A percentile compares a stretch with the other conserved stretches of the same genome.
Evolutionary conservation across 768 basidiomycete species (phyloP).

Genomic region (Xerocomellus amylosporus): DNA sequence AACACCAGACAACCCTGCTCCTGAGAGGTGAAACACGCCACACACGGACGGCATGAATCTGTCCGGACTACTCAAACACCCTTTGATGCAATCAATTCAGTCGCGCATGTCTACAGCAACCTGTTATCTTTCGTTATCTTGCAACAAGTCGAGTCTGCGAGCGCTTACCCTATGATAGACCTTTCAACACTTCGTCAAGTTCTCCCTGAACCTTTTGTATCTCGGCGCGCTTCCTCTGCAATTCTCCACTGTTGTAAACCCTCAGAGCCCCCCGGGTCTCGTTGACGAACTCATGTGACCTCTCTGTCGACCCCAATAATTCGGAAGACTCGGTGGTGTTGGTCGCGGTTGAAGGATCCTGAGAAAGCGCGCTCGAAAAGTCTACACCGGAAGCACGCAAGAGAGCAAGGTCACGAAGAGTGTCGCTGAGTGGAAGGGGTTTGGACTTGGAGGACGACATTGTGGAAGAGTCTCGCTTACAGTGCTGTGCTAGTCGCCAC

Average conservation of each 20-base stretch:
- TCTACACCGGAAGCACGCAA: conserved; percentile 57
- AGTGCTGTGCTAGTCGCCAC: neutral
- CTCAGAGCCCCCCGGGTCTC: conserved; percentile 56
- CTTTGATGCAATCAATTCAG: neutral
- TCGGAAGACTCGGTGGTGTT: conserved; percentile 11
- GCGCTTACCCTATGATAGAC: conserved; percentile 27
- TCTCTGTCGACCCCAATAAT: conserved; percentile 26
- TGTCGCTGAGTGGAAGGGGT: conserved; percentile 54
- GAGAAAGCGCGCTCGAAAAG: conserved; percentile 33
- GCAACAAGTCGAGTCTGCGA: neutral
- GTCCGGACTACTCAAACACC: neutral
- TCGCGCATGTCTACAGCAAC: neutral
- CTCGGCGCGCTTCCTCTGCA: conserved; percentile 49
- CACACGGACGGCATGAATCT: neutral
- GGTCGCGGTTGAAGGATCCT: neutral
- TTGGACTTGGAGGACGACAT: conserved; percentile 34
- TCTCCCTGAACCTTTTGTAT: conserved; percentile 56
- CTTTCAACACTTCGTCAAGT: conserved; percentile 50
- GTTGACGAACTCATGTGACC: conserved; percentile 58
- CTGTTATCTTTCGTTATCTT: neutral
- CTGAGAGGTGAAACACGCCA: neutral
- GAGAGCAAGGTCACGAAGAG: conserved; percentile 70
- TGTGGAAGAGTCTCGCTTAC: neutral
- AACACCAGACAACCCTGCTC: neutral
- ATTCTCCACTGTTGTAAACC: conserved; percentile 42